These are phyloP conservation scores for Bodo saltans DNA, from an alignment of 78 protist genomes.

Conservation along the genomic window DNA sequence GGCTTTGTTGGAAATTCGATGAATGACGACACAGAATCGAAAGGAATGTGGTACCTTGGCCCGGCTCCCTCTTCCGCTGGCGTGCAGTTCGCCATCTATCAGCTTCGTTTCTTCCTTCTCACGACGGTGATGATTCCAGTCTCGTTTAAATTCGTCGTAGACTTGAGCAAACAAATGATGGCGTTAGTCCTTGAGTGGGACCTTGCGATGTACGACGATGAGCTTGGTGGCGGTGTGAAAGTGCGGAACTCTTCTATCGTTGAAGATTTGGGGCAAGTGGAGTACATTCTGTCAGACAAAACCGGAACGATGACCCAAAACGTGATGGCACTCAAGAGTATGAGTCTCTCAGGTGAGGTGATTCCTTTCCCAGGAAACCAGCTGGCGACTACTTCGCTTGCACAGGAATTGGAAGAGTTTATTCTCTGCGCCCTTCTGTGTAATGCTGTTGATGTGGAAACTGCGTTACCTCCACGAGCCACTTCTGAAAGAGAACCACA, in stretches of 20 bases:
- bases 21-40: background rate
- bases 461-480: too few species aligned
- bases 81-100: slow-evolving; percentile 21
- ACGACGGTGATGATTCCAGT: slow-evolving; percentile 80
- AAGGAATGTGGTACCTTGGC: slow-evolving; percentile 16
- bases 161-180: slow-evolving; percentile 46
- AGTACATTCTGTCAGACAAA: slow-evolving; percentile 74
- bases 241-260: slow-evolving; percentile 55
- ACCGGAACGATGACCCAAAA: slow-evolving; percentile 58
- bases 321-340: slow-evolving; percentile 36
- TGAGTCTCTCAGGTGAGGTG: background rate
- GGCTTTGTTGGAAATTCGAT: background rate
- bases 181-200: slow-evolving; percentile 62
- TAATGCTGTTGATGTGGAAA: slow-evolving; percentile 21
- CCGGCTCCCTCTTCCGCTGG: background rate
- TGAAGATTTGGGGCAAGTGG: slow-evolving; percentile 87
- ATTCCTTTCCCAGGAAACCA: too few species aligned
- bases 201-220: slow-evolving; percentile 48
- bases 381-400: too few species aligned
- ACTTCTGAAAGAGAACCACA: too few species aligned
- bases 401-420: too few species aligned
- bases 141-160: slow-evolving; percentile 73
- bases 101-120: slow-evolving; percentile 57
- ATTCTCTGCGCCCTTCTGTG: slow-evolving; percentile 29
- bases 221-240: slow-evolving; percentile 27